Percentiles rank a stretch among this genome's conserved stretches.
These are phyloP conservation scores for Penicillium chermesinum DNA, from an alignment of 495 filamentous ascomycete species.

Conservation along the genomic window DNA sequence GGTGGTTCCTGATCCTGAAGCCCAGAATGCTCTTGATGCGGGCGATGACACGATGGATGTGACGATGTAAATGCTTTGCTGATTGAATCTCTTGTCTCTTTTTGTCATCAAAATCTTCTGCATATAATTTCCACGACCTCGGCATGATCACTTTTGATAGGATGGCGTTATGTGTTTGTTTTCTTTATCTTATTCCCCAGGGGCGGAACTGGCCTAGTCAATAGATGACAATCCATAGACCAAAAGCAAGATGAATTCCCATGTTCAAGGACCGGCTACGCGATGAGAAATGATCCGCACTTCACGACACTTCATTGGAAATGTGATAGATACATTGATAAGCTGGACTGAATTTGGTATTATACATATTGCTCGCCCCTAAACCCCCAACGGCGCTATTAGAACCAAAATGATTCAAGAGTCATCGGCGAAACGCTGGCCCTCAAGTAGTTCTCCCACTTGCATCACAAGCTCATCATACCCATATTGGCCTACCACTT, in stretches of 20 bases:
- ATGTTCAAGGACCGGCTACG: neutral
- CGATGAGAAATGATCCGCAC: neutral
- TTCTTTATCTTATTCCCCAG: conserved; percentile 7
- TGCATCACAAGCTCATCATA: conserved; percentile 61
- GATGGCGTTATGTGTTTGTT: conserved; percentile 23
- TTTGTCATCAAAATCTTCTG: conserved; percentile 12
- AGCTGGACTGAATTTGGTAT: neutral
- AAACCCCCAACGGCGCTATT: too few relatives aligned
- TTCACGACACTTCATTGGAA: neutral
- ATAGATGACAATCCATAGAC: neutral
- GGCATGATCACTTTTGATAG: conserved; percentile 35
- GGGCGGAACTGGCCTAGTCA: neutral
- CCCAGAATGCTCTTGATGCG: conserved; percentile 52
- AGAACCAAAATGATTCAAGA: too few relatives aligned
- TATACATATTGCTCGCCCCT: neutral
- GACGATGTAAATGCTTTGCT: conserved; percentile 35
- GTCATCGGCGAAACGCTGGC: conserved; percentile 8
- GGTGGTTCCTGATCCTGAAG: conserved; percentile 49
- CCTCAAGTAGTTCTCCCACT: conserved; percentile 36
- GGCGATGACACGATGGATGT: conserved; percentile 92
- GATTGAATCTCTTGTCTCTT: conserved; percentile 2
- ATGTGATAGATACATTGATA: neutral
- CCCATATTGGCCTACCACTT: conserved; percentile 87
- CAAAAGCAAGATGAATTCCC: neutral
- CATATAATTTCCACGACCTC: conserved; percentile 26